phyloP scores from a whole-genome alignment of 2,329 filamentous ascomycete genomes.

The Pyrenophora graminea region DNA sequence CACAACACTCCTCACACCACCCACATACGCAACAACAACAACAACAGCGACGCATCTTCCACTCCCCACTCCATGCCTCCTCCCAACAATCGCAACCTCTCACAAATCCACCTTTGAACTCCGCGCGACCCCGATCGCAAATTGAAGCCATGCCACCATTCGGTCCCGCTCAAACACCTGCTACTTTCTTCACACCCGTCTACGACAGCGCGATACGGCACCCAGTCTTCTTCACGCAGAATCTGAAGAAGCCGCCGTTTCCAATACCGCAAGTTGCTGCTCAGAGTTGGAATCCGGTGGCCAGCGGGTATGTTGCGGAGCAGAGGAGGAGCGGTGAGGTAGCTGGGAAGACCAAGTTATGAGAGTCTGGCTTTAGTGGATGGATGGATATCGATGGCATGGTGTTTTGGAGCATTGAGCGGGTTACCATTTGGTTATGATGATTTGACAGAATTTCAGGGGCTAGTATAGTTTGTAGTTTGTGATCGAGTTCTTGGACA shows the following conservation, averaged over 20 bases:
- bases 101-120: neutral
- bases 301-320: conserved; percentile 50
- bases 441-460: neutral
- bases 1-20: conserved; percentile 29
- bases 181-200: conserved; percentile 23
- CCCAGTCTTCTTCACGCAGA: conserved; percentile 75
- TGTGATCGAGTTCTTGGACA: neutral
- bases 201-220: conserved; percentile 67
- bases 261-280: conserved; percentile 44
- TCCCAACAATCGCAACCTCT: neutral
- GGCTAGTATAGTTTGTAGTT: neutral
- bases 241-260: conserved; percentile 61
- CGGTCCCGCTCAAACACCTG: conserved; percentile 19
- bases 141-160: conserved; percentile 56
- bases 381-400: neutral
- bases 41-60: conserved; percentile 33
- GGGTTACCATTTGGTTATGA: neutral
- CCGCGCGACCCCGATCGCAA: conserved; percentile 46
- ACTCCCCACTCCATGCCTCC: conserved; percentile 18
- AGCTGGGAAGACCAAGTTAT: conserved; percentile 36
- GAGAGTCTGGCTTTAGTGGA: neutral
- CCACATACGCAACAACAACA: conserved; percentile 35
- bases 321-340: conserved; percentile 20
- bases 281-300: conserved; percentile 49
- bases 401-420: neutral